Base-by-base conservation (phyloP, 2,329 filamentous ascomycete genomes). In the Aspergillus quadricinctus region DNA sequence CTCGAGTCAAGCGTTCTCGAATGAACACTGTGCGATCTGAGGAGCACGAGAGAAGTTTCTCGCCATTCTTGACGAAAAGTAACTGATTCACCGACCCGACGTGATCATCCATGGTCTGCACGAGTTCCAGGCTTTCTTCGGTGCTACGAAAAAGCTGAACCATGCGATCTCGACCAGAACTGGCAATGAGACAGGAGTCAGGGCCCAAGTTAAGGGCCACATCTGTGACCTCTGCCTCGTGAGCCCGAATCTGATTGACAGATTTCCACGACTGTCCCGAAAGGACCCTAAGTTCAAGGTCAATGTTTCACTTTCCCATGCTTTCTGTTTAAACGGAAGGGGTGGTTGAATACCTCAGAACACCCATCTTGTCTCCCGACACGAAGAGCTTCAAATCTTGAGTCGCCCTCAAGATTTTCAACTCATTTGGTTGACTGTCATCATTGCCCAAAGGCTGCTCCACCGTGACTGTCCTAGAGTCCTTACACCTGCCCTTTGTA, bases 51-150 rank as follows among this genome's bases (percentile, higher is more conserved):
- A 97, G 81, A 48, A 97, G 77, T 60, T 82, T 87, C 43, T 80
- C 78, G 4, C 86, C 86, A 69, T 91, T 83, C 45, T 88, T 82
- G 2, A 88, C 84, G 56, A 95, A 91, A 8, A 92, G 80, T 28
- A 97, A 76, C 28, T 87, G 86, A 54, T 83, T 88, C 19, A 99
- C 92, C 61, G 90, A 89, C 23, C 92, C 90, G 29, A 92, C 86
- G 72, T 97, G 96, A 64, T 99, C 93, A 55, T 90, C 86, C 68
- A 97, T 83, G 0, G 94, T 99, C 72, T 99, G 94, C 52, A 96
- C 83, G 56, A 97, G 83, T 56, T 89, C 83, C 72, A 95, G 88
- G 2, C 74, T 75, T 2, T 84, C 81, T 11, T 74, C 78, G 1
- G 76, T 75, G 25, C 80, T 79, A 58, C 84, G 81, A 69, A 97